These are phyloP conservation scores for Isabelozyma heimii DNA, from an alignment of 805 yeast species.

Conservation along the genomic window DNA sequence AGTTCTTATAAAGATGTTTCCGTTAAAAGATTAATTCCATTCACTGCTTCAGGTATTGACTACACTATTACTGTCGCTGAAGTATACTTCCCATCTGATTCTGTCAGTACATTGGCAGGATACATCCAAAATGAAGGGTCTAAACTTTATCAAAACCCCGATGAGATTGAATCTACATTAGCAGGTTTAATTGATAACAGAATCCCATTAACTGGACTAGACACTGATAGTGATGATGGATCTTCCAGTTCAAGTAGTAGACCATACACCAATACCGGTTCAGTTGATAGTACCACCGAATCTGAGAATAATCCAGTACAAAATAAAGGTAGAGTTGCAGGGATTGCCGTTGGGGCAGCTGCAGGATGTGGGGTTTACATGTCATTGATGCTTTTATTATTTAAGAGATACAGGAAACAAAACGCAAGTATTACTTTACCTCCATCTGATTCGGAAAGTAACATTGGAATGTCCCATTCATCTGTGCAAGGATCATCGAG, in stretches of 20 bases:
- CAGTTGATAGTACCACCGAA: conserved; percentile 25
- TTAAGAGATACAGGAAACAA: conserved; percentile 46
- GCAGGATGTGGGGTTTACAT: conserved; percentile 72
- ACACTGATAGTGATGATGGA: conserved; percentile 9
- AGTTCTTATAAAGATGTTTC: conserved; percentile 41
- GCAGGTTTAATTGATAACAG: conserved; percentile 71
- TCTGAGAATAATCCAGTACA: conserved; percentile 7
- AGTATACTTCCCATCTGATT: conserved; percentile 68
- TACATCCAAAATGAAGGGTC: conserved; percentile 54
- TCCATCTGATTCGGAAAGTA: conserved; percentile 38
- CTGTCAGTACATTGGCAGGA: conserved; percentile 48
- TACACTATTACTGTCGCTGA: conserved; percentile 88
- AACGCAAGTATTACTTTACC: conserved; percentile 39
- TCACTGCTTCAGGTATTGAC: conserved; percentile 45
- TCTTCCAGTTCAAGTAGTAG: conserved; percentile 10
- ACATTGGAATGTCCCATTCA: conserved; percentile 19
- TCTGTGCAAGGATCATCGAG: conserved; percentile 17
- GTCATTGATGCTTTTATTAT: conserved; percentile 53
- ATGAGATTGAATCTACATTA: conserved; percentile 52
- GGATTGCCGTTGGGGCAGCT: conserved; percentile 80
- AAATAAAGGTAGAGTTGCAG: conserved; percentile 53
- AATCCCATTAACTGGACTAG: conserved; percentile 54
- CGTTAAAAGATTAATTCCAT: conserved; percentile 75
- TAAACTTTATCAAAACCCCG: conserved; percentile 56
- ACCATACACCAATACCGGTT: conserved; percentile 24